These are phyloP conservation scores for Serpula lacrymans DNA, from an alignment of 768 basidiomycete genomes.

Conservation along the genomic window DNA sequence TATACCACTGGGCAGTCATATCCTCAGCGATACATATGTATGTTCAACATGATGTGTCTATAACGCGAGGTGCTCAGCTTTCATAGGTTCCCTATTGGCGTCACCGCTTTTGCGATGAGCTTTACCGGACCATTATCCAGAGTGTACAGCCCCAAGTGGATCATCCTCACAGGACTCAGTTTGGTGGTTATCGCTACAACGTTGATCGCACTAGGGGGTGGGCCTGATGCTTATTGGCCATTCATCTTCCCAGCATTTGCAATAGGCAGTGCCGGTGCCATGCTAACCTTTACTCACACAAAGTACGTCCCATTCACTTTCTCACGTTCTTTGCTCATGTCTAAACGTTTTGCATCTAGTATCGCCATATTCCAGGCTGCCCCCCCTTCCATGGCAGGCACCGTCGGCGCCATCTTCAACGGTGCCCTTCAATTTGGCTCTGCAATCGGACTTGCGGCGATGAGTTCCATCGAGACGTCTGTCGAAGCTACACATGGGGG, in stretches of 20 bases:
- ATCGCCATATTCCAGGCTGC: slow-evolving; percentile 49
- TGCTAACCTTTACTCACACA: slow-evolving; percentile 43
- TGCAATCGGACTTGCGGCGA: slow-evolving; percentile 47
- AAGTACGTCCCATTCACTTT: slow-evolving; percentile 33
- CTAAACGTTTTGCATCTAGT: slow-evolving; percentile 20
- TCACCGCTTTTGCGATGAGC: slow-evolving; percentile 32
- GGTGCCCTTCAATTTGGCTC: slow-evolving; percentile 50
- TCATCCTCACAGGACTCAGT: slow-evolving; percentile 40
- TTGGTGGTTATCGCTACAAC: slow-evolving; percentile 36
- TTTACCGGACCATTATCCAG: slow-evolving; percentile 39
- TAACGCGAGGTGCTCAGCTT: no score
- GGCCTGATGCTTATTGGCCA: slow-evolving; percentile 41
- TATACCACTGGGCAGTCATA: slow-evolving; percentile 40
- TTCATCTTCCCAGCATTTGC: slow-evolving; percentile 48
- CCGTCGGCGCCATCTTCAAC: slow-evolving; percentile 55
- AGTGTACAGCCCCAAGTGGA: slow-evolving; percentile 38
- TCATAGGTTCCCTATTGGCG: slow-evolving; percentile 41
- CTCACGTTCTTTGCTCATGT: background rate
- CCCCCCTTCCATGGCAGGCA: slow-evolving; percentile 48
- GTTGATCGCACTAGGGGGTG: slow-evolving; percentile 40
- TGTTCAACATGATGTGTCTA: slow-evolving; percentile 6
- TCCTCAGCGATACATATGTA: slow-evolving; percentile 39
- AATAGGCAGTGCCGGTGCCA: slow-evolving; percentile 44
- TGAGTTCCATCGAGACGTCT: slow-evolving; percentile 46
- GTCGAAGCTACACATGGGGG: slow-evolving; percentile 34